phyloP scores from a whole-genome alignment of 306 rosid genomes.

The Pyrus bretschneideri region DNA sequence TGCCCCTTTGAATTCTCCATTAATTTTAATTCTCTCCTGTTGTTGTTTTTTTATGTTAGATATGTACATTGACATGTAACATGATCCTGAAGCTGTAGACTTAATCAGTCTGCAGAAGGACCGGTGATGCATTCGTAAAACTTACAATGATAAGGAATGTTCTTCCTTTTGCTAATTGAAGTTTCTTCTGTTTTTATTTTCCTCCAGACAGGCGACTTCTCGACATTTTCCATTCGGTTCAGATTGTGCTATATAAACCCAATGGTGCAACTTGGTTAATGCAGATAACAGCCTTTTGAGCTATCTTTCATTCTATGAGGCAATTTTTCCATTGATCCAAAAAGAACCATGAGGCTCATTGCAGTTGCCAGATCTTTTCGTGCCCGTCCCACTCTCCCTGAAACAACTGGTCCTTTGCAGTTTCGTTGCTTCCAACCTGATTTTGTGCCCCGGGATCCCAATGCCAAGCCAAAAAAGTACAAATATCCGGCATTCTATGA shows the following conservation, averaged over 20 bases:
- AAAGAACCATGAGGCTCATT: conserved; percentile 19
- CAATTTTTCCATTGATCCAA: not conserved
- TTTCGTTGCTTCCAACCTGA: conserved; percentile 27
- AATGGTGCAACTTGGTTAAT: not conserved
- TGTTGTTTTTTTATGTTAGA: not conserved
- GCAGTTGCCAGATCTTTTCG: conserved; percentile 13
- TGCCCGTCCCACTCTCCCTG: not conserved
- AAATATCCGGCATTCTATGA: conserved; percentile 25
- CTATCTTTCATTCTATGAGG: not conserved
- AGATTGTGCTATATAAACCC: not conserved
- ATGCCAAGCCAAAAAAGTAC: conserved; percentile 12
- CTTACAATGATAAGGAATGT: not conserved
- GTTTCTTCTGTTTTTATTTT: not conserved
- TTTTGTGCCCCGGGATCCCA: conserved; percentile 27
- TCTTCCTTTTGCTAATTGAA: not conserved
- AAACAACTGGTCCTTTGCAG: conserved; percentile 19
- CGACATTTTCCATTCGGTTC: not conserved
- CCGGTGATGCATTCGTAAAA: not conserved
- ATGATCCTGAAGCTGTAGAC: not conserved
- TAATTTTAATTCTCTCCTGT: not conserved
- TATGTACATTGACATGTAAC: not conserved
- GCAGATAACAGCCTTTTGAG: not conserved
- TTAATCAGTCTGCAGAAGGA: not conserved
- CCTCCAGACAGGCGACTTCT: not conserved
- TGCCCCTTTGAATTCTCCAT: not conserved